Evolutionary conservation across 164 flowering plant species (phyloP).

Genomic region (Vitis riparia): DNA sequence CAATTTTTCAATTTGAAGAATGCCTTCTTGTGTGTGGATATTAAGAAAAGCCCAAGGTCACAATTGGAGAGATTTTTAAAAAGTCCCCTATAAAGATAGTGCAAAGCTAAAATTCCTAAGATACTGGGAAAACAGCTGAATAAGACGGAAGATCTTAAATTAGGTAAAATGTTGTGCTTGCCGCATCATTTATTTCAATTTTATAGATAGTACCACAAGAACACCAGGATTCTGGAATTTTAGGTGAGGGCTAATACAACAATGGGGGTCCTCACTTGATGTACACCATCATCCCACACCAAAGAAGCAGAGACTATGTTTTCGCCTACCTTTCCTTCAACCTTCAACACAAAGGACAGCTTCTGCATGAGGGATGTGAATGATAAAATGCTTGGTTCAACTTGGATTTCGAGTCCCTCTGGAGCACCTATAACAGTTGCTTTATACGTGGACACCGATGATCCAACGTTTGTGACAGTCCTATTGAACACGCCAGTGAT

Average conservation of each 20-base stretch:
- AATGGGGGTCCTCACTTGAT: constrained; percentile 21
- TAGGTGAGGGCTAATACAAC: neutral
- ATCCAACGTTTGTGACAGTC: constrained; percentile 6
- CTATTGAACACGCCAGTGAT: neutral
- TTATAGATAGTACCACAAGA: too few relatives aligned
- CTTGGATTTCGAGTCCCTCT: constrained; percentile 5
- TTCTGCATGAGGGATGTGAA: constrained; percentile 14
- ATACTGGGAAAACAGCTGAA: too few relatives aligned
- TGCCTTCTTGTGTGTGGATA: too few relatives aligned
- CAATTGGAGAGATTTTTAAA: too few relatives aligned
- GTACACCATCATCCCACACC: constrained; percentile 19
- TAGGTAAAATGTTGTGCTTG: too few relatives aligned
- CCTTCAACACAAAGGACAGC: constrained; percentile 2
- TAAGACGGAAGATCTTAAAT: too few relatives aligned
- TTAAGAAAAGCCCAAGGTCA: too few relatives aligned
- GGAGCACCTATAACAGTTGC: constrained; percentile 1
- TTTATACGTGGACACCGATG: constrained; percentile 4
- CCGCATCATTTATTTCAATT: too few relatives aligned
- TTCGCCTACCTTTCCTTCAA: neutral
- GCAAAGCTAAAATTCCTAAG: too few relatives aligned
- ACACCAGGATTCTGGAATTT: too few relatives aligned
- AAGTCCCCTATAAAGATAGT: too few relatives aligned
- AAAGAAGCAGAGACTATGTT: constrained; percentile 9
- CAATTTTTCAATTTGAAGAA: too few relatives aligned
- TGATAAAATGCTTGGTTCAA: constrained; percentile 9